Conservation (phyloP, 352 stramenopile genomes). For the Globisporangium heterothallicum region DNA sequence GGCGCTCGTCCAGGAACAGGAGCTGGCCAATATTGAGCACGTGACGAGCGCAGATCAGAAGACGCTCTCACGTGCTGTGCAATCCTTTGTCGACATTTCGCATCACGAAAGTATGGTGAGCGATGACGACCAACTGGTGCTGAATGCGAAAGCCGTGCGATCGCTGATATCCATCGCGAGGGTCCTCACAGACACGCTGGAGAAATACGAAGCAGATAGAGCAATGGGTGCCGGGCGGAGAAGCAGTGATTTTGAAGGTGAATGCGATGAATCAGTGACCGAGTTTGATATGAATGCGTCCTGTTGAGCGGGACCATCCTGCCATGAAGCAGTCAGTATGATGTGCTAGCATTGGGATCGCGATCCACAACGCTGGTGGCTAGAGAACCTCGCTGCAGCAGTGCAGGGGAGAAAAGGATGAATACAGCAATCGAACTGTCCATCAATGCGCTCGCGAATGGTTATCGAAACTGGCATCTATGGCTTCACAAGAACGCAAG, state of each 20-base stretch:
- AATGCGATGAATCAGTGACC: conserved; percentile 21
- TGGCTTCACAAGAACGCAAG: too few relatives aligned
- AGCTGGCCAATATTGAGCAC: conserved; percentile 29
- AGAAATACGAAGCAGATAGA: conserved; percentile 19
- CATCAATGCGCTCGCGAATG: too few relatives aligned
- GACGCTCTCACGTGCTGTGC: conserved; percentile 26
- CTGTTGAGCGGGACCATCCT: conserved; percentile 5
- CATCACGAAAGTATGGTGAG: conserved; percentile 4
- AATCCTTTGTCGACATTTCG: conserved; percentile 30
- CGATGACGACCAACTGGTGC: conserved; percentile 4
- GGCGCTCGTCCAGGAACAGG: conserved; percentile 44
- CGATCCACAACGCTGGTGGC: too few relatives aligned
- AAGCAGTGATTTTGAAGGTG: conserved; percentile 13
- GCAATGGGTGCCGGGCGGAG: conserved; percentile 1
- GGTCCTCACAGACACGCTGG: conserved; percentile 40
- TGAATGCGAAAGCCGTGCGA: conserved; percentile 20
- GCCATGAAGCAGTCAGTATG: not conserved
- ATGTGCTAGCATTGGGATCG: too few relatives aligned
- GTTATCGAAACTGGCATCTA: too few relatives aligned
- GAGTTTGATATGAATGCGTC: conserved; percentile 29
- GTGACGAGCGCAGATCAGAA: conserved; percentile 22
- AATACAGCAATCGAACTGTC: too few relatives aligned
- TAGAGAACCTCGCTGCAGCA: too few relatives aligned
- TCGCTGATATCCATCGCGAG: conserved; percentile 42
- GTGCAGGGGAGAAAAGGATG: too few relatives aligned